Base-by-base conservation (phyloP, 1,139 yeast species). In the Taphrina wiesneri region DNA sequence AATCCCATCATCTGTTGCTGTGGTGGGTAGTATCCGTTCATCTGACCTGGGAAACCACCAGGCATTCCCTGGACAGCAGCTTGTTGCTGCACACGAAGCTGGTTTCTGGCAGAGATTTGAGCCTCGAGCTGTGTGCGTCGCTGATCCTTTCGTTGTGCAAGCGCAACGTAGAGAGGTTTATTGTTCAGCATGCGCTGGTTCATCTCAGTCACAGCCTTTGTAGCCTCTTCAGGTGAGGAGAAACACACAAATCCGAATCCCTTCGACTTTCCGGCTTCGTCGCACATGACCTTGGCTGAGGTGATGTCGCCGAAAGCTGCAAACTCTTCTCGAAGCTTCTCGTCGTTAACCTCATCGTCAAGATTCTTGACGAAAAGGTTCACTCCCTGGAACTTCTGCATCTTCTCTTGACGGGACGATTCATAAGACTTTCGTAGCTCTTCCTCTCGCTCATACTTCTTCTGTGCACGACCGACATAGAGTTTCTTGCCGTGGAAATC, bases 231-330 rank as follows among this genome's bases (percentile, higher is more conserved):
- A 75, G 98, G 97, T 71, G 96, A 81, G 68, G 97, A 87, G 88
- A 88, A 95, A 82, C 99, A 91, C 74, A 93, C 99, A 78, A 93
- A 93, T 76, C 99, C 99, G 78, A 93, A 93, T 73, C 99, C 98
- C 84, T 90, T 92, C 71, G 98, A 90, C 82, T 90, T 91, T 73
- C 97, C 97, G 71, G 85, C 79, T 75, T 92, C 97, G 77, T 90
- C 97, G 76, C 88, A 86, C 65, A 68, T 67, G 73, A 93, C 96
- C 82, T 90, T 91, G 72, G 95, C 97, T 71, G 97, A 90, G 73
- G 98, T 90, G 81, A 95, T 93, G 76, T 89, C 80, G 78, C 99
- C 99, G 78, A 87, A 90, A 72, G 95, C 90, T 75, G 90, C 83
- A 78, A 93, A 93, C 81, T 90, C 97, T 82, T 90, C 96, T 78